Evolutionary conservation across 2,329 filamentous ascomycete species (phyloP).

Genomic region (Mycocentrospora acerina): DNA sequence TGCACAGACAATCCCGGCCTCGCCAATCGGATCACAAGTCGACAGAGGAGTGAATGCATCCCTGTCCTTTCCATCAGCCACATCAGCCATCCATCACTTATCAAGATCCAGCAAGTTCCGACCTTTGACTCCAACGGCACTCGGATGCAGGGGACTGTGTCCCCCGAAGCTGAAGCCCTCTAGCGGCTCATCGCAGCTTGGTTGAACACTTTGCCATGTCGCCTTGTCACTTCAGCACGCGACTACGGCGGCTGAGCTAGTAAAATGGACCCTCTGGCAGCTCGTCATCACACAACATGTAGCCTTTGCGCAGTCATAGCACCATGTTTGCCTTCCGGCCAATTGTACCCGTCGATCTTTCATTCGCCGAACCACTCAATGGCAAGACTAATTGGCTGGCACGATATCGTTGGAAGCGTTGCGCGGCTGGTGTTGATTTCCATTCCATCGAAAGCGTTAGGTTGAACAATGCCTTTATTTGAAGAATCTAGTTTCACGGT

Average conservation of each 20-base stretch:
- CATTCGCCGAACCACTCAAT: slow-evolving; percentile 20
- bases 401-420: slow-evolving; percentile 9
- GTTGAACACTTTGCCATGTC: slow-evolving; percentile 14
- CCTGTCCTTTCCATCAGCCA: slow-evolving; percentile 27
- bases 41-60: slow-evolving; percentile 18
- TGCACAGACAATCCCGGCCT: slow-evolving; percentile 22
- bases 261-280: slow-evolving; percentile 28
- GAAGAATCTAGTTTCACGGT: slow-evolving; percentile 3
- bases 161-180: slow-evolving; percentile 30
- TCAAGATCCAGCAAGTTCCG: slow-evolving; percentile 22
- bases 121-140: slow-evolving; percentile 19
- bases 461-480: neutral
- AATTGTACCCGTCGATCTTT: slow-evolving; percentile 5
- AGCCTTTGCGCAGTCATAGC: slow-evolving; percentile 19
- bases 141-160: slow-evolving; percentile 32
- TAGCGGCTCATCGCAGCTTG: slow-evolving; percentile 23
- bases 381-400: slow-evolving; percentile 14
- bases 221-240: slow-evolving; percentile 25
- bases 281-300: slow-evolving; percentile 26
- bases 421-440: slow-evolving; percentile 12
- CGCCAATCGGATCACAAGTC: slow-evolving; percentile 39
- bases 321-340: slow-evolving; percentile 10
- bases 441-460: slow-evolving; percentile 1
- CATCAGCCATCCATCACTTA: slow-evolving; percentile 30
- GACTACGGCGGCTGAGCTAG: slow-evolving; percentile 41